phyloP scores from a whole-genome alignment of 352 stramenopile species.

The Aphanomyces cochlioides region DNA sequence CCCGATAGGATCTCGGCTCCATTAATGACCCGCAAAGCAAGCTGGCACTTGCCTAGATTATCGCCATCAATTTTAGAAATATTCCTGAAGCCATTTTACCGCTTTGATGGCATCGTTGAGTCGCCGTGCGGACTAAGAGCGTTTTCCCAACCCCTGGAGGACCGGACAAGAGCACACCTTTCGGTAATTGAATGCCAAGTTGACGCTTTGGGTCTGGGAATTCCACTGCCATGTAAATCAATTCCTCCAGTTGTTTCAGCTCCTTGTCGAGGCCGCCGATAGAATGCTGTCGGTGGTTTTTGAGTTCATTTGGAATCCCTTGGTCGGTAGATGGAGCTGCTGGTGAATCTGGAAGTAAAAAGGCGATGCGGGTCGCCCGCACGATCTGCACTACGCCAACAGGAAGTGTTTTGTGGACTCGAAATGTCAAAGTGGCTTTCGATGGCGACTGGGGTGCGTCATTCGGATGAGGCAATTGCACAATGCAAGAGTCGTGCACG shows the following conservation, averaged over 20 bases:
- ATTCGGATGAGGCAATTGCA: background rate
- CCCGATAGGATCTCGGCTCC: conserved; percentile 76
- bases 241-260: conserved; percentile 51
- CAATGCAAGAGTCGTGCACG: conserved; percentile 8
- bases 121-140: conserved; percentile 58
- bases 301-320: background rate
- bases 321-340: background rate
- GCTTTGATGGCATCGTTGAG: conserved; percentile 45
- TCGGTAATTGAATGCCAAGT: conserved; percentile 57
- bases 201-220: conserved; percentile 37
- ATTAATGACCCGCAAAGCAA: conserved; percentile 72
- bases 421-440: background rate
- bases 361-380: conserved; percentile 34
- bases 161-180: conserved; percentile 65
- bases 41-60: conserved; percentile 23
- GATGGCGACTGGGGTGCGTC: background rate
- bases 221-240: conserved; percentile 61
- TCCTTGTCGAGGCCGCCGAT: conserved; percentile 70
- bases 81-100: conserved; percentile 9
- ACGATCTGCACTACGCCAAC: conserved; percentile 2
- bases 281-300: background rate
- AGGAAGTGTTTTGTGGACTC: conserved; percentile 8
- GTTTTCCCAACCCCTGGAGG: conserved; percentile 81
- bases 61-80: background rate
- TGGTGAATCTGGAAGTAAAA: background rate